These are phyloP conservation scores for Conticribra weissflogii DNA, from an alignment of 108 stramenopile species.

Conservation along the genomic window DNA sequence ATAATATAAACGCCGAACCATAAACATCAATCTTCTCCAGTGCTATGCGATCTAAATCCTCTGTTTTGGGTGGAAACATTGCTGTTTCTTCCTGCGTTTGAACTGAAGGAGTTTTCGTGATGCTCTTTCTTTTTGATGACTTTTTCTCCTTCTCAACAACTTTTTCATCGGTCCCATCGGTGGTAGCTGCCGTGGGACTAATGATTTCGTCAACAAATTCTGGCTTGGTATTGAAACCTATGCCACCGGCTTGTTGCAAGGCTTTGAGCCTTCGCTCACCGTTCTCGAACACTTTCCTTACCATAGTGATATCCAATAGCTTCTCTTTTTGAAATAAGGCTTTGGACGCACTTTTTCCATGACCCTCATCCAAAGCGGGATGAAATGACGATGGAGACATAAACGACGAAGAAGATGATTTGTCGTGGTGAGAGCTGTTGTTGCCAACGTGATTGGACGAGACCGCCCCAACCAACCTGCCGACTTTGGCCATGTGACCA, in stretches of 20 bases:
- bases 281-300: slow-evolving; percentile 39
- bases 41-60: slow-evolving; percentile 5
- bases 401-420: no score
- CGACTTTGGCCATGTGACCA: slow-evolving; percentile 18
- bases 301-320: slow-evolving; percentile 22
- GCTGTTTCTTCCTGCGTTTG: background rate
- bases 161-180: no score
- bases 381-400: slow-evolving; percentile 3
- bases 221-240: no score
- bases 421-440: background rate
- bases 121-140: no score
- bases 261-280: slow-evolving; percentile 23
- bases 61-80: background rate
- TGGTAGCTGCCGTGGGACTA: no score
- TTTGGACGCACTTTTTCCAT: slow-evolving; percentile 17
- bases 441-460: background rate
- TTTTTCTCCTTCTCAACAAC: no score
- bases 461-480: slow-evolving; percentile 15
- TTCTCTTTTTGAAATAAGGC: slow-evolving; percentile 27
- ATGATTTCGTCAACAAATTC: no score
- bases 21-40: slow-evolving; percentile 33
- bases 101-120: background rate
- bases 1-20: slow-evolving; percentile 40
- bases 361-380: slow-evolving; percentile 29
- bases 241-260: slow-evolving; percentile 8